Conservation (phyloP, 148 eudicot genomes). For the Rhododendron griersonianum region DNA sequence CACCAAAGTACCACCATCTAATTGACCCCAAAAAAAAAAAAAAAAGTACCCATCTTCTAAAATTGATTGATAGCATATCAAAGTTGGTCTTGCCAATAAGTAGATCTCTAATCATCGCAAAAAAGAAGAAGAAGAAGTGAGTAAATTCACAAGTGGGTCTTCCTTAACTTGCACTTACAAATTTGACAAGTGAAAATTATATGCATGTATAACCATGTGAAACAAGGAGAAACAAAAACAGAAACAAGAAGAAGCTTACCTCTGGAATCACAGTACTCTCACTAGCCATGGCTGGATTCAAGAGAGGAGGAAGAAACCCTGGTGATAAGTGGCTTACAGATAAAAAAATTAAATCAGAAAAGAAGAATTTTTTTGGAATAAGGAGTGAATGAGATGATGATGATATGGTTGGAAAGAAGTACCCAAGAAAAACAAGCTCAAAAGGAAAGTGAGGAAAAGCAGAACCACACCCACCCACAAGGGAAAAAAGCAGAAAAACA, state of each 20-base stretch:
- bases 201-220: not conserved
- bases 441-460: conserved; percentile 10
- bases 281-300: conserved; percentile 27
- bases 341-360: not conserved
- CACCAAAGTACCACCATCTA: not conserved
- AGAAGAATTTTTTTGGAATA: conserved; percentile 2
- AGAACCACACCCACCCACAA: not conserved
- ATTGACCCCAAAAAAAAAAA: not conserved
- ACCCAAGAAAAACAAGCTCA: conserved; percentile 18
- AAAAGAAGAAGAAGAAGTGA: not conserved
- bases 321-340: not conserved
- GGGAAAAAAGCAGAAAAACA: not conserved
- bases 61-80: not conserved
- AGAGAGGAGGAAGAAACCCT: conserved; percentile 4
- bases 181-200: not conserved
- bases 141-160: not conserved
- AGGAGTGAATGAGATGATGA: conserved; percentile 20
- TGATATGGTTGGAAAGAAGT: conserved; percentile 22
- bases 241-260: conserved; percentile 18
- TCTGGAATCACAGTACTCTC: conserved; percentile 27
- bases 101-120: conserved; percentile 7
- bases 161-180: not conserved
- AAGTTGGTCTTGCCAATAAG: conserved; percentile 10
- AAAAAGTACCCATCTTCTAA: not conserved
- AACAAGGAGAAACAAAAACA: not conserved